These are phyloP conservation scores for Cercophora newfieldiana DNA, from an alignment of 495 filamentous ascomycete genomes.

Conservation along the genomic window DNA sequence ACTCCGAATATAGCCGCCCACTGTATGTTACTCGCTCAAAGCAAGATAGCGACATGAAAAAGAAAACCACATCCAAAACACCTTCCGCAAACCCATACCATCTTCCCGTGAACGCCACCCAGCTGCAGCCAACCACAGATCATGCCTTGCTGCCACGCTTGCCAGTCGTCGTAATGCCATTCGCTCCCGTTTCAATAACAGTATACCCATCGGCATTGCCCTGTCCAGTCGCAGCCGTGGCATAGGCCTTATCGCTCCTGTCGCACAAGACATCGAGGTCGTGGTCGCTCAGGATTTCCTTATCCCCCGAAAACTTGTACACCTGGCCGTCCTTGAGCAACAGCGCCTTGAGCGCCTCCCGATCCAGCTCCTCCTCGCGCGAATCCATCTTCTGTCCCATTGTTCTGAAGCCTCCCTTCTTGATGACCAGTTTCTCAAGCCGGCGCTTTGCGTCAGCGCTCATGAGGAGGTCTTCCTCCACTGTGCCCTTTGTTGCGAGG, in stretches of 20 bases:
- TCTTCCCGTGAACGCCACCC: not conserved
- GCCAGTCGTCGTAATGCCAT: conserved; percentile 44
- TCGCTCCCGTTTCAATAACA: conserved; percentile 63
- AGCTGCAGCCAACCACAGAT: not conserved
- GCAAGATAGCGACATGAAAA: too few relatives aligned
- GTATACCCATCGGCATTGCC: conserved; percentile 63
- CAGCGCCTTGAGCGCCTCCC: conserved; percentile 60
- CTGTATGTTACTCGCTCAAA: not conserved
- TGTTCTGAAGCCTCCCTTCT: conserved; percentile 75
- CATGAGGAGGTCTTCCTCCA: conserved; percentile 85
- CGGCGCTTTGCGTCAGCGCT: conserved; percentile 92
- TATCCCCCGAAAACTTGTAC: conserved; percentile 54
- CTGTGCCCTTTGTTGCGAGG: conserved; percentile 87
- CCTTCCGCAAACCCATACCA: too few relatives aligned
- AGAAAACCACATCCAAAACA: too few relatives aligned
- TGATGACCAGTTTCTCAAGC: conserved; percentile 91
- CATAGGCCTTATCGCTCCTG: conserved; percentile 82
- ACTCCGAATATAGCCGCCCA: not conserved
- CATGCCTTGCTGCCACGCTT: conserved; percentile 7
- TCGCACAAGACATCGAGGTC: conserved; percentile 78
- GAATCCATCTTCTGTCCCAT: conserved; percentile 60
- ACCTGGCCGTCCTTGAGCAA: conserved; percentile 66
- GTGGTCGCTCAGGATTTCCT: conserved; percentile 68
- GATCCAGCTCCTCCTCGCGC: conserved; percentile 51
- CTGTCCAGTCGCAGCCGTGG: conserved; percentile 70